Evolutionary conservation across 495 filamentous ascomycete species (phyloP), one percentile per base, ranked within the genome.

Genomic region (Penicillium soppii): DNA sequence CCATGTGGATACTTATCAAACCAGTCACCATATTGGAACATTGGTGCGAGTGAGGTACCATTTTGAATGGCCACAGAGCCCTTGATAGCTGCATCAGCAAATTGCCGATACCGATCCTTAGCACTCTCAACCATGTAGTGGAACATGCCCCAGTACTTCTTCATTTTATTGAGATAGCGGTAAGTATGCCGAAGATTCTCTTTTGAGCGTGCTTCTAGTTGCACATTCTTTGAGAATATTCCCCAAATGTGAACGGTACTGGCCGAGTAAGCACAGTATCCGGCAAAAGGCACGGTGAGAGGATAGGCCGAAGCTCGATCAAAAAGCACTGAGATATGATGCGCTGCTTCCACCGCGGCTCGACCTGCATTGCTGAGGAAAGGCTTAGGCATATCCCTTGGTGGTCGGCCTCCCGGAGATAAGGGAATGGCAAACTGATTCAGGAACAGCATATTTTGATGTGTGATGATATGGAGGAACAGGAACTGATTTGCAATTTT

Each of bases 11-110:
- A 97, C 56, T 89, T 85, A 62, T 92, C 84, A 61, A 97, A 97
- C 94, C 94, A 98, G 68, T 98, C 94, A 29, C 92, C 92, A 58
- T 97, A 98, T 62, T 97, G 92, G 72, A 96, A 92, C 66, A 96
- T 89, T 10, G 74, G 70, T 1, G 80, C 71, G 9, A 69, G 51
- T 3, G 62, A 53, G 16, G 55, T 81, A 17, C 82, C 83, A 32
- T 83, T 69, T 43, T 82, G 76, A 47, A 71, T 76, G 42, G 81
- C 70, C 19, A 68, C 61, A 22, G 70, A 65, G 23, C 69, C 72
- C 43, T 68, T 70, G 45, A 72, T 70, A 21, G 85, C 81, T 25
- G 87, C 87, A 69, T 96, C 91, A 23, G 90, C 87, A 61, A 90
- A 92, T 25, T 86, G 85, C 42, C 85, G 82, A 66, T 95, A 98